These are phyloP conservation scores for Tetrastigma voinierianum DNA, from an alignment of 164 flowering plant genomes.

Conservation along the genomic window DNA sequence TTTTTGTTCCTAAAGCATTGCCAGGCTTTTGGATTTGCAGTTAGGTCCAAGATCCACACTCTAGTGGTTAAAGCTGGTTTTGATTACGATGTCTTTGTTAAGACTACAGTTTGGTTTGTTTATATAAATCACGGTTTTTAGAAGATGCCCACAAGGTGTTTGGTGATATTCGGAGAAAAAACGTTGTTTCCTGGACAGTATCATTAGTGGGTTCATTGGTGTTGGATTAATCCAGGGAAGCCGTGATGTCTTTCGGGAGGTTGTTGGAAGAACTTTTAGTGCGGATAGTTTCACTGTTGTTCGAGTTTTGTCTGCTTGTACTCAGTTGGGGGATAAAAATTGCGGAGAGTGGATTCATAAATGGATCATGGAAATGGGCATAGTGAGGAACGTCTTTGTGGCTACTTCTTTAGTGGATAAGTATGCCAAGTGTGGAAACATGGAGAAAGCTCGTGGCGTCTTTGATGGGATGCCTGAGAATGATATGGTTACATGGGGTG, in stretches of 20 bases:
- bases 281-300: conserved; percentile 27
- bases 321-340: conserved; percentile 14
- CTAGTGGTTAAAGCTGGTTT: conserved; percentile 24
- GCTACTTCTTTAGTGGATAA: conserved; percentile 32
- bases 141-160: conserved; percentile 24
- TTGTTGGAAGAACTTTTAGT: conserved; percentile 18
- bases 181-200: conserved; percentile 38
- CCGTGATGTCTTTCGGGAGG: conserved; percentile 20
- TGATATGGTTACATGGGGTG: conserved; percentile 33
- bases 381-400: conserved; percentile 32
- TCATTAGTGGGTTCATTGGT: conserved; percentile 26
- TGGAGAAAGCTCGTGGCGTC: conserved; percentile 21
- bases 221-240: conserved; percentile 18
- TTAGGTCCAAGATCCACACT: conserved; percentile 26
- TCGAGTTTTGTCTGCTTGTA: conserved; percentile 26
- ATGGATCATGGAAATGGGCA: conserved; percentile 17
- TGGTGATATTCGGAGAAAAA: conserved; percentile 30
- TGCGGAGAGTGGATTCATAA: conserved; percentile 27
- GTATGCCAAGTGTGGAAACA: conserved; percentile 33
- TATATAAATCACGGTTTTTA: conserved; percentile 23
- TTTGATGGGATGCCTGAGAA: conserved; percentile 30
- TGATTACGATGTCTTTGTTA: conserved; percentile 26
- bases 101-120: conserved; percentile 23
- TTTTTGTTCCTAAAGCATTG: conserved; percentile 28
- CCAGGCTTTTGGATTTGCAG: conserved; percentile 15